phyloP scores from a whole-genome alignment of 306 rosid genomes.

The Citrullus amarus region DNA sequence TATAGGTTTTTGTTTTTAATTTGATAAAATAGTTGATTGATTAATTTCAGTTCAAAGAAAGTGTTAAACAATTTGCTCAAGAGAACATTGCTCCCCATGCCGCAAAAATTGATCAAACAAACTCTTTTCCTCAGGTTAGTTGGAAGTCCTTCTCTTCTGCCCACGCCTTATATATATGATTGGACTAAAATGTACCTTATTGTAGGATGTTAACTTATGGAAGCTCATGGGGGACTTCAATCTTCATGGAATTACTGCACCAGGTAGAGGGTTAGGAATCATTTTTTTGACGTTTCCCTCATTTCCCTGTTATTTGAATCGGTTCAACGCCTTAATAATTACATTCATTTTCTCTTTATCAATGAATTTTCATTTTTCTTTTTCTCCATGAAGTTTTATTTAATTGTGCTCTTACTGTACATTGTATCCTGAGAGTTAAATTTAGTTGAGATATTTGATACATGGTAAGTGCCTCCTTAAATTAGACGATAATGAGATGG shows the following conservation, averaged over 20 bases:
- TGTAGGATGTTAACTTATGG: conserved; percentile 88
- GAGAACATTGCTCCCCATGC: conserved; percentile 85
- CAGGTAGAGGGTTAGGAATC: conserved; percentile 37
- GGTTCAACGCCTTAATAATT: background rate
- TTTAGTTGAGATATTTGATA: background rate
- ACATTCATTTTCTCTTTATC: background rate
- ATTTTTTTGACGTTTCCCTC: background rate
- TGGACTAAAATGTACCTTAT: conserved; percentile 12
- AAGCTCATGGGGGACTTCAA: conserved; percentile 85
- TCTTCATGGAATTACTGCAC: conserved; percentile 90
- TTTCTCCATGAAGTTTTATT: background rate
- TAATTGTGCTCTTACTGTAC: background rate
- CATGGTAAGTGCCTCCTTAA: background rate
- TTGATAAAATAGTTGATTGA: background rate
- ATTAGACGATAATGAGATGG: background rate
- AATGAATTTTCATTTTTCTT: background rate
- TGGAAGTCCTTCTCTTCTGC: background rate
- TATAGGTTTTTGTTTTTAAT: background rate
- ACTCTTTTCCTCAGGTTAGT: conserved; percentile 50
- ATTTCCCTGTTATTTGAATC: background rate
- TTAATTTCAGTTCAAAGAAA: conserved; percentile 70
- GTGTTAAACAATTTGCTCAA: conserved; percentile 71
- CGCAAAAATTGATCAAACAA: conserved; percentile 65
- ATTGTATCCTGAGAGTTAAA: background rate
- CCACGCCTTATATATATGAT: background rate